Percentiles rank a stretch among this genome's conserved stretches.
These are phyloP conservation scores for Geranium incanum DNA, from an alignment of 441 rosid genomes.

Conservation along the genomic window DNA sequence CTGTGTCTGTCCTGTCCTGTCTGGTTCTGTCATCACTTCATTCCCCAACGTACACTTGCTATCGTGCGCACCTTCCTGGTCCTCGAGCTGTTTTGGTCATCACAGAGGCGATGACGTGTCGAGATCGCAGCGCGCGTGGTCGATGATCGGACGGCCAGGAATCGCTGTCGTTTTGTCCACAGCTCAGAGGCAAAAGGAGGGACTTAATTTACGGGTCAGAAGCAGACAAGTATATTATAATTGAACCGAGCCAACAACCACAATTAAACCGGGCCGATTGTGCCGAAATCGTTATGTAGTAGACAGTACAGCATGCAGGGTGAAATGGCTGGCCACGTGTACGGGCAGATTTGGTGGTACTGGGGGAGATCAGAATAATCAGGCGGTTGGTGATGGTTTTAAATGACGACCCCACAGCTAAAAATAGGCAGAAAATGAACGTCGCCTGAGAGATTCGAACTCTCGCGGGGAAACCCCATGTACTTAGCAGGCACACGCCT, in stretches of 20 bases:
- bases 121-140: neutral
- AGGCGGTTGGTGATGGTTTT: neutral
- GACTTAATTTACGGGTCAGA: no score
- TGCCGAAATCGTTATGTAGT: neutral
- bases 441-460: conserved; percentile 92
- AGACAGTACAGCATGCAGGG: neutral
- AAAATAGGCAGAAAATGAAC: neutral
- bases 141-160: neutral
- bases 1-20: neutral
- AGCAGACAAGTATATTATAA: no score
- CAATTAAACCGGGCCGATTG: neutral
- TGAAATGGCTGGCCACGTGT: neutral
- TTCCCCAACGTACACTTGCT: neutral
- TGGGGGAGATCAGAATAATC: neutral
- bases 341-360: neutral
- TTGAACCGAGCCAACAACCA: neutral
- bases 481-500: conserved; percentile 98
- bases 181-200: neutral
- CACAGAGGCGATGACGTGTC: neutral
- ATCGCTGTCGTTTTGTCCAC: neutral
- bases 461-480: conserved; percentile 94
- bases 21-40: neutral
- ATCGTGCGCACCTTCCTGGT: neutral
- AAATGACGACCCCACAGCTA: neutral
- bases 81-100: no score